Conservation (phyloP, 306 rosid species). For the Fragaria iinumae region DNA sequence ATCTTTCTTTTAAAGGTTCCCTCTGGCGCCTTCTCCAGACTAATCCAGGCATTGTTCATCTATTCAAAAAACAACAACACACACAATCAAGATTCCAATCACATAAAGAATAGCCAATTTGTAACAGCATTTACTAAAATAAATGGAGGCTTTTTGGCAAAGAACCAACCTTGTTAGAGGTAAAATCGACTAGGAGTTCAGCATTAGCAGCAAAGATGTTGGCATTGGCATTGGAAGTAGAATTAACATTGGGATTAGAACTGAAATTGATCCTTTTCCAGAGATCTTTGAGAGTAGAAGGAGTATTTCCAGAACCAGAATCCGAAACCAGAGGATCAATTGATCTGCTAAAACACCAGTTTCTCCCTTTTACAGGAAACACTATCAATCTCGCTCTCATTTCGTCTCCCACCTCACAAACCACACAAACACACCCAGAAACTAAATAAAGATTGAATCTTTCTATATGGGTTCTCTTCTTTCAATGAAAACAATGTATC, state of each 20-base stretch:
- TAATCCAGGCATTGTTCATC: conserved; percentile 85
- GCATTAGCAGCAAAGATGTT: conserved; percentile 46
- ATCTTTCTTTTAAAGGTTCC: conserved; percentile 70
- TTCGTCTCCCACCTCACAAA: not conserved
- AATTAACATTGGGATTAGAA: conserved; percentile 41
- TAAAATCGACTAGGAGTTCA: conserved; percentile 56
- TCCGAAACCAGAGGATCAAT: conserved; percentile 40
- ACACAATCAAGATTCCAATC: not conserved
- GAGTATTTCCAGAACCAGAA: conserved; percentile 40
- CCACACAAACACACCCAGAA: not conserved
- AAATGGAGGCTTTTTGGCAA: not conserved
- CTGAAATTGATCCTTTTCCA: conserved; percentile 41
- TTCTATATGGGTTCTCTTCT: not conserved
- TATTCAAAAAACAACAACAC: conserved; percentile 9
- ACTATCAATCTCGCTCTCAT: conserved; percentile 91
- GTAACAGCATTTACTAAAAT: no score
- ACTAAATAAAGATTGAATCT: conserved; percentile 1
- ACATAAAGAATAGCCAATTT: not conserved
- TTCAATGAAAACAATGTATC: not conserved
- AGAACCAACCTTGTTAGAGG: conserved; percentile 54
- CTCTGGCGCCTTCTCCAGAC: conserved; percentile 65
- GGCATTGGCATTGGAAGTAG: conserved; percentile 39
- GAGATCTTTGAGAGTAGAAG: conserved; percentile 58
- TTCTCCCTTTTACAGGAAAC: conserved; percentile 77
- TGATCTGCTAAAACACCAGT: conserved; percentile 83